A percentile compares a stretch with the other conserved stretches of the same genome.
Conservation (phyloP, 2,329 filamentous ascomycete species). For the Claviceps sp. region DNA sequence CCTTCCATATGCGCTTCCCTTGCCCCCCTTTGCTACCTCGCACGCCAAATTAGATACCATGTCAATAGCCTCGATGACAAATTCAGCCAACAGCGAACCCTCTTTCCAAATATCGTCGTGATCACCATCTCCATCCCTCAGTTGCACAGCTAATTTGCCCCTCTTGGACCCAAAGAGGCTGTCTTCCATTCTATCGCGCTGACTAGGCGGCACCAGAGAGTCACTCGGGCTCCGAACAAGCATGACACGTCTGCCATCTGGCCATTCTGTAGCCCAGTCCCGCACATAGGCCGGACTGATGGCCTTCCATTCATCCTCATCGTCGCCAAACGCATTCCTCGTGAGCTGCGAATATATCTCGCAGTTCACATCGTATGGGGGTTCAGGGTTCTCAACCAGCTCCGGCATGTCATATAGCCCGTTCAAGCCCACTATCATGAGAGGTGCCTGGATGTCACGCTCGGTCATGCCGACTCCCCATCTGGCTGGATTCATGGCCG, state of each 20-base stretch:
- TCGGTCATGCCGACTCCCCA: constrained; percentile 8
- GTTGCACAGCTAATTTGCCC: neutral
- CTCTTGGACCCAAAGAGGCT: neutral
- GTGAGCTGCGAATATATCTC: constrained; percentile 29
- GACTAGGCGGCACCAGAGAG: constrained; percentile 5
- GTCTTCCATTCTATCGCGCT: constrained; percentile 5
- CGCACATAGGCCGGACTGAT: constrained; percentile 23
- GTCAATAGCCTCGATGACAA: neutral
- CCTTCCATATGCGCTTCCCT: neutral
- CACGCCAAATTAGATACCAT: neutral
- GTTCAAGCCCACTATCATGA: constrained; percentile 31
- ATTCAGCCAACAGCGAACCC: constrained; percentile 1
- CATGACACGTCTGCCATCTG: constrained; percentile 4
- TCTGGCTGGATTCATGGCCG: constrained; percentile 15
- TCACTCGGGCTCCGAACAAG: constrained; percentile 7
- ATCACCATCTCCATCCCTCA: constrained; percentile 1
- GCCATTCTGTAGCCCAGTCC: constrained; percentile 6
- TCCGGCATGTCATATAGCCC: constrained; percentile 37
- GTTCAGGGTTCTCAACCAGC: constrained; percentile 19
- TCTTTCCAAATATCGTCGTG: constrained; percentile 3
- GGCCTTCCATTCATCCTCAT: constrained; percentile 23
- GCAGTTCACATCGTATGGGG: constrained; percentile 14
- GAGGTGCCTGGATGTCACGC: constrained; percentile 4
- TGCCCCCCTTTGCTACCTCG: neutral
- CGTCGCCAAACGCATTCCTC: constrained; percentile 31